Conservation (phyloP, 1,284 basidiomycete genomes). For the Pascua sp. region DNA sequence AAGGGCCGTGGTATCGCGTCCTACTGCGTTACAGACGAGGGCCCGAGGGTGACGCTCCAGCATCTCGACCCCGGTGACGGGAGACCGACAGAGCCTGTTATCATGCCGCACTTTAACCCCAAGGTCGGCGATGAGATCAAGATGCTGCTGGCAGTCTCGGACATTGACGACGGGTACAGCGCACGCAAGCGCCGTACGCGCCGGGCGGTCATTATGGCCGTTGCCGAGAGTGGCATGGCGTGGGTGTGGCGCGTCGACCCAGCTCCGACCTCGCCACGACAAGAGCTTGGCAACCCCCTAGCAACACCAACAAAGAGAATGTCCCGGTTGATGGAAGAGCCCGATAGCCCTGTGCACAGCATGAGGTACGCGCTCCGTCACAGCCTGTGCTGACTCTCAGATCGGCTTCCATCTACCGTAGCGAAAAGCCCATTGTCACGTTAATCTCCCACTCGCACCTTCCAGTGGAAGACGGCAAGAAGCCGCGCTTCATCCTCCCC, state of each 20-base stretch:
- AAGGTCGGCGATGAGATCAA: slow-evolving; percentile 33
- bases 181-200: slow-evolving; percentile 30
- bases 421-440: slow-evolving; percentile 25
- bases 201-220: slow-evolving; percentile 44
- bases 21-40: slow-evolving; percentile 17
- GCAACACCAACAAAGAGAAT: background rate
- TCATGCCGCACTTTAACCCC: slow-evolving; percentile 36
- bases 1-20: slow-evolving; percentile 46
- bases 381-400: background rate
- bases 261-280: slow-evolving; percentile 10
- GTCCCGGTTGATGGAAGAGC: background rate
- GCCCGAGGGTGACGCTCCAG: slow-evolving; percentile 31
- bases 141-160: slow-evolving; percentile 44
- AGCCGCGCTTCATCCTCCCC: slow-evolving; percentile 54
- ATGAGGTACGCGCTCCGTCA: slow-evolving; percentile 30
- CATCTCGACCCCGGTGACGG: slow-evolving; percentile 35
- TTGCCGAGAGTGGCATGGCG: slow-evolving; percentile 31
- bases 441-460: slow-evolving; percentile 37
- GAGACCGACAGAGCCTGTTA: slow-evolving; percentile 26
- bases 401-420: slow-evolving; percentile 11
- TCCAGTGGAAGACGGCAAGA: slow-evolving; percentile 23
- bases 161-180: slow-evolving; percentile 49
- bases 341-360: background rate
- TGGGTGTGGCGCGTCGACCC: slow-evolving; percentile 47
- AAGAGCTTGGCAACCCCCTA: slow-evolving; percentile 5